Evolutionary conservation across 1,139 yeast genomes (phyloP), one percentile per base, ranked within the genome.

Genomic region (Taphrina confusa): DNA sequence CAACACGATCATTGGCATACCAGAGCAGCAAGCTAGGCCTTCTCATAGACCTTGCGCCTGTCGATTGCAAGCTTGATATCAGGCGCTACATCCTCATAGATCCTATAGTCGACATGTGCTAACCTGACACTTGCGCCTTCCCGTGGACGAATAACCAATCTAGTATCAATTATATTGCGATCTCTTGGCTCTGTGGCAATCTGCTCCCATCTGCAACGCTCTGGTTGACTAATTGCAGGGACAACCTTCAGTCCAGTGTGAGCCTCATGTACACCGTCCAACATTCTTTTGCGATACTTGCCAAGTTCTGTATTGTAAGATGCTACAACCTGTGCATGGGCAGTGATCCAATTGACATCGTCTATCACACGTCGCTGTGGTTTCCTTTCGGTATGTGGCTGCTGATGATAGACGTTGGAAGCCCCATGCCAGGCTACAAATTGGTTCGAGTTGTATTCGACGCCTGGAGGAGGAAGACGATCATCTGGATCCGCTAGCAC

Each of bases 291-390:
- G 64, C 96, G 76, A 60, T 82, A 83, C 62, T 83, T 83, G 33
- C 79, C 73, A 52, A 90, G 73, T 61, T 79, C 78, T 34, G 80
- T 75, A 71, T 90, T 91, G 71, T 81, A 87, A 60, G 82, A 82
- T 64, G 85, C 78, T 4, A 91, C 83, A 33, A 94, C 85, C 20
- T 79, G 73, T 0, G 96, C 95, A 66, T 89, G 90, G 69, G 88
- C 92, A 67, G 82, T 82, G 75, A 89, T 80, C 97, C 97, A 92
- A 58, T 87, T 83, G 31, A 84, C 86, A 65, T 87, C 90, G 14
- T 83, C 79, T 47, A 80, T 71, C 36, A 73, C 71, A 67, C 64
- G 75, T 67, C 68, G 70, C 27, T 61, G 57, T 25, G 61, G 65
- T 62, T 55, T 61, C 62, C 56, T 66, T 57, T 39, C 65, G 47